A percentile compares a stretch with the other conserved stretches of the same genome.
Evolutionary conservation across 768 basidiomycete genomes (phyloP).

Genomic region (Kwoniella dendrophila): DNA sequence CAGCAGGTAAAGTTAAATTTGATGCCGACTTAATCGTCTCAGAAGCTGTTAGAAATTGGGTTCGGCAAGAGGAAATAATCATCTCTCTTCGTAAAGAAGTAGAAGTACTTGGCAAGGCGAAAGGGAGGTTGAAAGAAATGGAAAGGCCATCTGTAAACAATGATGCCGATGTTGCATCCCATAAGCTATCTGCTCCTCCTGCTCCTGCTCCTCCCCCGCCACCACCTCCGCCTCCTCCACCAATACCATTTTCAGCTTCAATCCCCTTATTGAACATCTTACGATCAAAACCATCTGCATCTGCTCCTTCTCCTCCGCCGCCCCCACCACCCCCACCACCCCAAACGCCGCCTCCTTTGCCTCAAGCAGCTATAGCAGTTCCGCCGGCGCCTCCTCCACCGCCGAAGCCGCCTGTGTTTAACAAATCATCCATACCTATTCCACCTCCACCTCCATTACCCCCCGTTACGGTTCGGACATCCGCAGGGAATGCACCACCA

Average conservation of each 20-base stretch:
- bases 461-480: too few relatives aligned
- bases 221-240: conserved; percentile 33
- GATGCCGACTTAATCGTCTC: conserved; percentile 61
- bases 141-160: neutral
- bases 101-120: conserved; percentile 56
- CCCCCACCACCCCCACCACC: conserved; percentile 34
- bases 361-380: neutral
- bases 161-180: neutral
- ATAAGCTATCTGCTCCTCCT: conserved; percentile 8
- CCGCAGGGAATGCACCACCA: too few relatives aligned
- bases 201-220: conserved; percentile 23
- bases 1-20: neutral
- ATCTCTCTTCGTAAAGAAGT: conserved; percentile 57
- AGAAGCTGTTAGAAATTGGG: conserved; percentile 70
- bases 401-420: neutral
- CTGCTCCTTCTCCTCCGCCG: conserved; percentile 28
- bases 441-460: conserved; percentile 25
- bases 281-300: neutral
- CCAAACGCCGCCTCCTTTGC: conserved; percentile 13
- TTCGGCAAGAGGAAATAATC: conserved; percentile 71
- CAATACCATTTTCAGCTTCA: conserved; percentile 43
- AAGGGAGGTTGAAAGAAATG: conserved; percentile 47
- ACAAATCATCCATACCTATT: neutral
- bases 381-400: conserved; percentile 8
- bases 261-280: neutral